Conservation (phyloP, 1,139 yeast genomes). For the Blastobotrys niveus region DNA sequence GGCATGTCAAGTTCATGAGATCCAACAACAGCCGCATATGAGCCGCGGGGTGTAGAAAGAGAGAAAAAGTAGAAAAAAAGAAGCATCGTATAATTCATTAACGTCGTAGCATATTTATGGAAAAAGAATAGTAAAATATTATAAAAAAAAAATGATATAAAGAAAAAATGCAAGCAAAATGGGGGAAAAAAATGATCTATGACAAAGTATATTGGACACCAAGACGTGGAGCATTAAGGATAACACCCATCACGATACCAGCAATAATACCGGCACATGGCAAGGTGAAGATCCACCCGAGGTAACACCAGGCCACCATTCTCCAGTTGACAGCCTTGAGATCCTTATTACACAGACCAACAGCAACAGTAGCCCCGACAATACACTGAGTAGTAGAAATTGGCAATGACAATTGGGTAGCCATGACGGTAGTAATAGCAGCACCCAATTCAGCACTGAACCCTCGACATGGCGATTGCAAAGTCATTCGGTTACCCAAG, state of each 20-base stretch:
- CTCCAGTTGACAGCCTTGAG: constrained; percentile 68
- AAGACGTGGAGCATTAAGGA: constrained; percentile 55
- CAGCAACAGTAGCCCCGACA: constrained; percentile 74
- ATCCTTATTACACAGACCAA: constrained; percentile 67
- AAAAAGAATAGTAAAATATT: too few relatives aligned
- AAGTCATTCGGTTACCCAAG: constrained; percentile 68
- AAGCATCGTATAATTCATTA: too few relatives aligned
- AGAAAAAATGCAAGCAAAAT: not conserved
- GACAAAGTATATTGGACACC: constrained; percentile 6
- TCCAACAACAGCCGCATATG: too few relatives aligned
- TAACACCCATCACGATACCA: constrained; percentile 60
- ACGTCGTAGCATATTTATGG: too few relatives aligned
- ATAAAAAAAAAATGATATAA: not conserved
- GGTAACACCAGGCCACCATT: constrained; percentile 65
- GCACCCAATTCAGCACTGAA: constrained; percentile 75
- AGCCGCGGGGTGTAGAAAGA: too few relatives aligned
- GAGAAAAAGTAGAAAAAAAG: too few relatives aligned
- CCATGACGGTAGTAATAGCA: constrained; percentile 69
- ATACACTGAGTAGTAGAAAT: constrained; percentile 75
- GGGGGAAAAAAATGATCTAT: not conserved
- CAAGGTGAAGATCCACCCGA: constrained; percentile 68
- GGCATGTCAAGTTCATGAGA: not conserved
- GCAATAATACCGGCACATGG: constrained; percentile 72
- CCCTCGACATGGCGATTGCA: constrained; percentile 79
- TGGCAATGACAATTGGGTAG: constrained; percentile 66